phyloP scores from a whole-genome alignment of 2,329 filamentous ascomycete genomes.

The Fusarium lyarnte region DNA sequence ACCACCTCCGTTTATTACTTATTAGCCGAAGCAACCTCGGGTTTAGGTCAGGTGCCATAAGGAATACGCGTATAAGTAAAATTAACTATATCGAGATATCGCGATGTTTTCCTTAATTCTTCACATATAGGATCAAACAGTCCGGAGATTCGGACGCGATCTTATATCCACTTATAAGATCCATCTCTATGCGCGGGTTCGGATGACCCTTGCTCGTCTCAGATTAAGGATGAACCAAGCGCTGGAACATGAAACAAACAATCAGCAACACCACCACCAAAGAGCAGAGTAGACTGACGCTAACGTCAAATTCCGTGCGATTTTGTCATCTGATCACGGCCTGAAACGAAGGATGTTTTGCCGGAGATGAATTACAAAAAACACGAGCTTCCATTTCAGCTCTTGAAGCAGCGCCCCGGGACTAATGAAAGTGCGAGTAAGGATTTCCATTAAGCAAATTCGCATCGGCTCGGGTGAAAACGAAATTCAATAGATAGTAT shows the following conservation, averaged over 20 bases:
- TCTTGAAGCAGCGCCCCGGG: background rate
- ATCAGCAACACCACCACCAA: background rate
- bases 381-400: background rate
- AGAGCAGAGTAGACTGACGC: background rate
- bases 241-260: background rate
- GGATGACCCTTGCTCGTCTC: background rate
- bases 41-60: too few species aligned
- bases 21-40: too few species aligned
- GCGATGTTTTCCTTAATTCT: background rate
- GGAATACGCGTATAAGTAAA: background rate
- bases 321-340: background rate
- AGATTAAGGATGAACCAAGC: constrained; percentile 7
- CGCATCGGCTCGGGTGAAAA: fast-evolving
- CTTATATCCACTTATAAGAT: background rate
- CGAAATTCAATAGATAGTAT: fast-evolving
- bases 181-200: background rate
- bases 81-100: background rate
- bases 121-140: fast-evolving
- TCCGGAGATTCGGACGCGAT: background rate
- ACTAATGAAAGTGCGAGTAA: background rate
- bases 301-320: background rate
- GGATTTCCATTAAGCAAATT: background rate
- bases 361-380: background rate
- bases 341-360: background rate
- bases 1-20: too few species aligned